Percentiles rank a stretch among this genome's conserved stretches.
These are phyloP conservation scores for Draba incana DNA, from an alignment of 345 rosid species.

Conservation along the genomic window DNA sequence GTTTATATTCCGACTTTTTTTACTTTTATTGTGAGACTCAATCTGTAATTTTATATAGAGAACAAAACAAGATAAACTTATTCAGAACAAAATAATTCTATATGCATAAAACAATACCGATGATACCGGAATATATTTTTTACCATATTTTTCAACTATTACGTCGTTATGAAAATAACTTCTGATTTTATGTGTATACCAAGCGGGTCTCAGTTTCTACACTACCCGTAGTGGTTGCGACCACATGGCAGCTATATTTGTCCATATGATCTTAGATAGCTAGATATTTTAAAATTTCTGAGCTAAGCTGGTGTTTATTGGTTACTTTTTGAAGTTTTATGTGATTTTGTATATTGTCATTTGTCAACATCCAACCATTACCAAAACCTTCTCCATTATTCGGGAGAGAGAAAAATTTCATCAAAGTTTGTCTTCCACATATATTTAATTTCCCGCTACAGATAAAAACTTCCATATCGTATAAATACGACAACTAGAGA, in stretches of 20 bases:
- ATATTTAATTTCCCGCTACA: too few relatives aligned
- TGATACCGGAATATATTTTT: too few relatives aligned
- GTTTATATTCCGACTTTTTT: too few relatives aligned
- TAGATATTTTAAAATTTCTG: not conserved
- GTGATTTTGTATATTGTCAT: slow-evolving; percentile 8
- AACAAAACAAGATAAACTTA: not conserved
- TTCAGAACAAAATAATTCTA: too few relatives aligned
- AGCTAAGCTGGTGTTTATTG: slow-evolving; percentile 10
- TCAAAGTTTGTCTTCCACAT: not conserved
- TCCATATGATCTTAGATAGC: slow-evolving; percentile 9
- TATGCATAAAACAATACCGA: not conserved
- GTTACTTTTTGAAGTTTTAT: not conserved
- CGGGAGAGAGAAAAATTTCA: not conserved
- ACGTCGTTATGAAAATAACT: too few relatives aligned
- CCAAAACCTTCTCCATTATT: slow-evolving; percentile 18
- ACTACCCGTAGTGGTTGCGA: slow-evolving; percentile 6
- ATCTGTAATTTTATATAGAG: not conserved
- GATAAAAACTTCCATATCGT: too few relatives aligned
- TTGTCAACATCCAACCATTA: not conserved
- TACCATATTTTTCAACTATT: too few relatives aligned
- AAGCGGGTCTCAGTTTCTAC: not conserved
- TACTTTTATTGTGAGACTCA: not conserved
- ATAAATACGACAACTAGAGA: too few relatives aligned
- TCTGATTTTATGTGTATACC: too few relatives aligned
- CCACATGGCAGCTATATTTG: slow-evolving; percentile 6